phyloP scores from a whole-genome alignment of 2,329 filamentous ascomycete genomes.

The Trichoderma atrobrunneum region DNA sequence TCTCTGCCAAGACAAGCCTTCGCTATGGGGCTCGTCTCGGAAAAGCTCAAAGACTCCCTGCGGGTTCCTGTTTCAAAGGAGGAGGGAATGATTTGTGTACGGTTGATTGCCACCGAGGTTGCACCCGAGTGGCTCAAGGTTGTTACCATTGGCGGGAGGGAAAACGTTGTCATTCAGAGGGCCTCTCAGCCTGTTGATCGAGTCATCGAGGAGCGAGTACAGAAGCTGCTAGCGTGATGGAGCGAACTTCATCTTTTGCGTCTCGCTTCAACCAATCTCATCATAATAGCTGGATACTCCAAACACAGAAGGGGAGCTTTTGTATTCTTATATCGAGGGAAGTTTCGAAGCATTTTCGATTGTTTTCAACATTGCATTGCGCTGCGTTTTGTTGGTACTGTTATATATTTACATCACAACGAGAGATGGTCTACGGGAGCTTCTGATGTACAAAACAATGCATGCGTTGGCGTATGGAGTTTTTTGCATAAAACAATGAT shows the following conservation, averaged over 20 bases:
- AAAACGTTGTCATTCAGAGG: constrained; percentile 56
- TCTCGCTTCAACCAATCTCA: not conserved
- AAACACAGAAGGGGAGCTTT: not conserved
- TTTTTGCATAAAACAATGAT: not conserved
- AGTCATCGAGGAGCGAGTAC: constrained; percentile 38
- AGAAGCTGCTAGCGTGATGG: constrained; percentile 28
- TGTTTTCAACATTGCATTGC: constrained; percentile 18
- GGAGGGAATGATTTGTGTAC: constrained; percentile 50
- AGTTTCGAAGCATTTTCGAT: not conserved
- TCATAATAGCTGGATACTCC: not conserved
- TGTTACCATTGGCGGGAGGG: constrained; percentile 50
- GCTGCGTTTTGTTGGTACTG: not conserved
- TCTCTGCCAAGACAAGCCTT: constrained; percentile 61
- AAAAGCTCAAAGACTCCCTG: constrained; percentile 67
- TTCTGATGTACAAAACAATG: constrained; percentile 6
- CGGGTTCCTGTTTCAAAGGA: constrained; percentile 52
- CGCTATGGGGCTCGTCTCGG: constrained; percentile 59
- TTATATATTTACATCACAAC: not conserved
- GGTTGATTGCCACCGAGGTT: constrained; percentile 52
- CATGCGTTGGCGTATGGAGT: not conserved
- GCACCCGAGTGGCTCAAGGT: constrained; percentile 56
- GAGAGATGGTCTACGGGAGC: not conserved
- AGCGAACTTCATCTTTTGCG: not conserved
- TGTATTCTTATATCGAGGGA: not conserved
- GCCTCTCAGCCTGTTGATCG: constrained; percentile 40